These are phyloP conservation scores for Blastocystis hominis DNA, from an alignment of 352 stramenopile species.

Conservation along the genomic window DNA sequence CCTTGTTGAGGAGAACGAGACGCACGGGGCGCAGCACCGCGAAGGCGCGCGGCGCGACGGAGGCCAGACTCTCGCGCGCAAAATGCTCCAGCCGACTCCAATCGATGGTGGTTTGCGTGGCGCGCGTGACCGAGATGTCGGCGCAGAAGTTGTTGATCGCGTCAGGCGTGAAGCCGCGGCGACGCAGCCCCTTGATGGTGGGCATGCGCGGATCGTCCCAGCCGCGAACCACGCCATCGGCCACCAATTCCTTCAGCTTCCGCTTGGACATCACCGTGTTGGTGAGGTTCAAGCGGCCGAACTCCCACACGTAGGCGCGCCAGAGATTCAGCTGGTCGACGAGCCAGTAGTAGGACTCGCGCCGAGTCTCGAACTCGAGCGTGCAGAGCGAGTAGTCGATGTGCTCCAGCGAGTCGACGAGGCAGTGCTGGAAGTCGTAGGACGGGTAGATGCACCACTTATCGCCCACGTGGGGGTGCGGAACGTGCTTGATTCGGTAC, in stretches of 20 bases:
- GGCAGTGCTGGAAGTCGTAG: slow-evolving; percentile 99
- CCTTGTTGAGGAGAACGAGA: slow-evolving; percentile 70
- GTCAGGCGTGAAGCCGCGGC: slow-evolving; percentile 76
- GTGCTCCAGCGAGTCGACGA: slow-evolving; percentile 90
- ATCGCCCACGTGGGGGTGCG: slow-evolving; percentile 90
- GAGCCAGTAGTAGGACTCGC: slow-evolving; percentile 97
- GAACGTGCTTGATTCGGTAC: slow-evolving; percentile 94
- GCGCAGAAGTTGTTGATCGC: slow-evolving; percentile 80
- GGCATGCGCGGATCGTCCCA: slow-evolving; percentile 94
- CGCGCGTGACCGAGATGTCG: slow-evolving; percentile 74
- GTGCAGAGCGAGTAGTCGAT: slow-evolving; percentile 99
- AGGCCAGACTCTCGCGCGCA: slow-evolving; percentile 69
- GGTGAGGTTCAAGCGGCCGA: slow-evolving; percentile 87
- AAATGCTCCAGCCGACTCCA: slow-evolving; percentile 69
- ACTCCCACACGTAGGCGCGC: slow-evolving; percentile 91
- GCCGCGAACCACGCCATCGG: slow-evolving; percentile 66
- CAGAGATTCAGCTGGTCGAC: slow-evolving; percentile 74
- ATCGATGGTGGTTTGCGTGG: slow-evolving; percentile 70
- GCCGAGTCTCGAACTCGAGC: slow-evolving; percentile 94
- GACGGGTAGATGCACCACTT: slow-evolving; percentile 98
- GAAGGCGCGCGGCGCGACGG: slow-evolving; percentile 68
- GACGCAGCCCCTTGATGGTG: slow-evolving; percentile 83
- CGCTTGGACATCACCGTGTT: slow-evolving; percentile 96
- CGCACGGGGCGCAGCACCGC: slow-evolving; percentile 72
- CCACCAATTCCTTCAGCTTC: slow-evolving; percentile 88